phyloP scores from a whole-genome alignment of 768 basidiomycete genomes.

The Coprinellus micaceus region DNA sequence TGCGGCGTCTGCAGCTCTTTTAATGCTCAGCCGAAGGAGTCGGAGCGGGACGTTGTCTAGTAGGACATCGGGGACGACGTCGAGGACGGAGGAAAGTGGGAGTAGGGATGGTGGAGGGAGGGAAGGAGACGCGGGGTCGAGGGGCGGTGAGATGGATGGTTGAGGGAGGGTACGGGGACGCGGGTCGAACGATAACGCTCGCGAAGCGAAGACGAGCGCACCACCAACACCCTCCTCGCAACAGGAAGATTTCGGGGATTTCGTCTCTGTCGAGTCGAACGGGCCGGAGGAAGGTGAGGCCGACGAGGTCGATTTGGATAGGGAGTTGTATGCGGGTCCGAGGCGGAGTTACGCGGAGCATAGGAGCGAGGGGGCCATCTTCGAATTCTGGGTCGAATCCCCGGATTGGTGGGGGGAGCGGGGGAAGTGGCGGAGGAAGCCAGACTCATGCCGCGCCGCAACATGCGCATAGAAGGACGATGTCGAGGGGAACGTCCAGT shows the following conservation, averaged over 20 bases:
- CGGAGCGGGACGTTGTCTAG: constrained; percentile 4
- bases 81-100: constrained; percentile 8
- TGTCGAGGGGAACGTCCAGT: no score
- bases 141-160: neutral
- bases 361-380: no score
- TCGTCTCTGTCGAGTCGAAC: neutral
- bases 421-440: neutral
- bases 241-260: neutral
- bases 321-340: neutral
- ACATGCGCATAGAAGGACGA: no score
- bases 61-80: neutral
- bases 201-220: no score
- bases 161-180: no score
- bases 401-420: no score
- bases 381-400: no score
- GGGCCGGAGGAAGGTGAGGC: neutral
- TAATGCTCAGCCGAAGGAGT: constrained; percentile 10
- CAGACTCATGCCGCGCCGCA: no score
- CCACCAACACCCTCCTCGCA: neutral
- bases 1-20: neutral
- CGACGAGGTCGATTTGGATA: constrained; percentile 2
- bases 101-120: neutral
- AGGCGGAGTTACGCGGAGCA: neutral
- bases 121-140: neutral
- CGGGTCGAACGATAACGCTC: no score